Evolutionary conservation across 2,329 filamentous ascomycete genomes (phyloP).

Genomic region (Venturia pyrina): DNA sequence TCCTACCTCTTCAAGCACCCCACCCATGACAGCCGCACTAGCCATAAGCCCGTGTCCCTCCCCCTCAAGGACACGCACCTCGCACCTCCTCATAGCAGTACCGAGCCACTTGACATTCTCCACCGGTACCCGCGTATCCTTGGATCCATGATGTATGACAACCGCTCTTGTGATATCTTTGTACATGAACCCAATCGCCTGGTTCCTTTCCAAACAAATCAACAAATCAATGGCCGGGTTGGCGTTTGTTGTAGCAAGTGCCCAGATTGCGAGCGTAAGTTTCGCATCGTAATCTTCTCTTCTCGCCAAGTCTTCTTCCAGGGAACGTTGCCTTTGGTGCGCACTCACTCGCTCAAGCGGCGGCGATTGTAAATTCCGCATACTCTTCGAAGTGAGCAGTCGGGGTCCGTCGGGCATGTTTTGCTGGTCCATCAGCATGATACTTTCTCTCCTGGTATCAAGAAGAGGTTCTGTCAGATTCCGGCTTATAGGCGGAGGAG

Average conservation of each 20-base stretch:
- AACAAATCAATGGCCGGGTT: constrained; percentile 91
- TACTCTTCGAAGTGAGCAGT: background rate
- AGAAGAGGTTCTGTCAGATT: constrained; percentile 17
- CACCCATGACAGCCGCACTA: constrained; percentile 83
- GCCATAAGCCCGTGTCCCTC: constrained; percentile 97
- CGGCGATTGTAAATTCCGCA: constrained; percentile 21
- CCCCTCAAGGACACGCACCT: constrained; percentile 79
- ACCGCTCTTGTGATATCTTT: constrained; percentile 88
- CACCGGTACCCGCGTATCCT: constrained; percentile 83
- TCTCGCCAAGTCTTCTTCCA: constrained; percentile 54
- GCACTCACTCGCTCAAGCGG: background rate
- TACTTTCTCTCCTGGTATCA: constrained; percentile 32
- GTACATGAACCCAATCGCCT: constrained; percentile 91
- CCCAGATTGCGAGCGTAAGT: constrained; percentile 90
- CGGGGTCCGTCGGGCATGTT: constrained; percentile 11
- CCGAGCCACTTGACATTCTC: constrained; percentile 94
- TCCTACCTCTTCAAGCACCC: constrained; percentile 87
- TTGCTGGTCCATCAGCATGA: constrained; percentile 37
- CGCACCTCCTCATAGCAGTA: constrained; percentile 85
- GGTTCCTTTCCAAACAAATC: constrained; percentile 81
- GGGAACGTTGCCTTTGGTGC: background rate
- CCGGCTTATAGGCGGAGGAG: background rate
- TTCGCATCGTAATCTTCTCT: constrained; percentile 70
- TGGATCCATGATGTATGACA: constrained; percentile 86
- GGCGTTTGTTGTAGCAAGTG: constrained; percentile 77